These are phyloP conservation scores for Russula lepida DNA, from an alignment of 768 basidiomycete species.

Conservation along the genomic window DNA sequence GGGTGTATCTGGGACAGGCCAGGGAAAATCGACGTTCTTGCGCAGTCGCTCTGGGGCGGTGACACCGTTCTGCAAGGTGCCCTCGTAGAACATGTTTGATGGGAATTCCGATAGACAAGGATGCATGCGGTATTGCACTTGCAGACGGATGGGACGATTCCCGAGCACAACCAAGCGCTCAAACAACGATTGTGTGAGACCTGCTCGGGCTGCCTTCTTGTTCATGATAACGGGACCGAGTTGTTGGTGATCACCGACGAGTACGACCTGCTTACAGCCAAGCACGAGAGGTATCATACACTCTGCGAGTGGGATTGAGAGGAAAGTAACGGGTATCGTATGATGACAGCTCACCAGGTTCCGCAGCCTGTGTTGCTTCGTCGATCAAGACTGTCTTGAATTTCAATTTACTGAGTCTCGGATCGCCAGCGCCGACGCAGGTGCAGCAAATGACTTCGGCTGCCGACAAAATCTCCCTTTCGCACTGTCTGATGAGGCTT, in stretches of 20 bases:
- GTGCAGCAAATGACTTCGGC: slow-evolving; percentile 99
- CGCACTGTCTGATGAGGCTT: slow-evolving; percentile 87
- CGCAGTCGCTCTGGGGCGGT: slow-evolving; percentile 94
- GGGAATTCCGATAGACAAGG: slow-evolving; percentile 99
- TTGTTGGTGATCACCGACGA: slow-evolving; percentile 96
- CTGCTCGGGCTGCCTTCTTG: slow-evolving; percentile 99
- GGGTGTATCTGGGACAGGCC: slow-evolving; percentile 94
- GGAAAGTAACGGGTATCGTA: neutral
- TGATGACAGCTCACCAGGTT: slow-evolving; percentile 58
- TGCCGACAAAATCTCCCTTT: slow-evolving; percentile 91
- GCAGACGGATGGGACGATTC: slow-evolving; percentile 94
- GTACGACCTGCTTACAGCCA: slow-evolving; percentile 96
- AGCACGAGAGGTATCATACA: slow-evolving; percentile 99
- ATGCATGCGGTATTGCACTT: slow-evolving; percentile 99
- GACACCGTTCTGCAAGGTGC: slow-evolving; percentile 96
- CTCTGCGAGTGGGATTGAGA: slow-evolving; percentile 42
- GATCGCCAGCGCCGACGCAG: slow-evolving; percentile 96
- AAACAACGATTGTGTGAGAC: slow-evolving; percentile 95
- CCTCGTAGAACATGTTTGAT: slow-evolving; percentile 99
- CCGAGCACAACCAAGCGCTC: slow-evolving; percentile 93
- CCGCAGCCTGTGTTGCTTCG: slow-evolving; percentile 96
- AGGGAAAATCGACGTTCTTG: slow-evolving; percentile 99
- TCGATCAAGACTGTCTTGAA: slow-evolving; percentile 98
- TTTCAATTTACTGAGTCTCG: slow-evolving; percentile 91
- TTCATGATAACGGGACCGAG: slow-evolving; percentile 99